phyloP scores from a whole-genome alignment of 768 basidiomycete genomes.

The Gymnopilus dilepis region DNA sequence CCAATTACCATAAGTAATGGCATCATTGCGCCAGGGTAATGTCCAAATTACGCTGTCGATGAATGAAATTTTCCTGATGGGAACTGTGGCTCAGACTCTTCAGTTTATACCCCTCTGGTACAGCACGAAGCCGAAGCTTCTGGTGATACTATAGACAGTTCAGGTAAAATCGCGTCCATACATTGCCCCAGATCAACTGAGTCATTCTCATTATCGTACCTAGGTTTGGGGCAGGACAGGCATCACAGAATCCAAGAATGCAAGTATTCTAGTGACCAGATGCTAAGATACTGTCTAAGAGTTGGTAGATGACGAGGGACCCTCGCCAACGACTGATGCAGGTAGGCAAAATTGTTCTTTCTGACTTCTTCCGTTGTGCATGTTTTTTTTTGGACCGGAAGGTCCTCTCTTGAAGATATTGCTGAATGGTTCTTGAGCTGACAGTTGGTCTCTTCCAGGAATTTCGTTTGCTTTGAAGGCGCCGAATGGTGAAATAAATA shows the following conservation, averaged over 20 bases:
- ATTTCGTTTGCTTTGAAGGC: not conserved
- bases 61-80: too few relatives aligned
- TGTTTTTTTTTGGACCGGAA: too few relatives aligned
- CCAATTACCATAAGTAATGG: too few relatives aligned
- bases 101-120: conserved; percentile 16
- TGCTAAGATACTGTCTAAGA: not conserved
- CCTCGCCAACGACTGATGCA: not conserved
- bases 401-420: too few relatives aligned
- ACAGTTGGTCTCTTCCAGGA: not conserved
- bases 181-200: too few relatives aligned
- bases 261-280: not conserved
- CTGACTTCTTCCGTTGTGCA: too few relatives aligned
- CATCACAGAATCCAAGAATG: not conserved
- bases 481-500: not conserved
- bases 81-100: too few relatives aligned
- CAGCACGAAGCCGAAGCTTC: conserved; percentile 15
- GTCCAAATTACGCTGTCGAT: too few relatives aligned
- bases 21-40: too few relatives aligned
- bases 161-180: too few relatives aligned
- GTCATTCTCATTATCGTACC: not conserved
- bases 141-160: conserved; percentile 7
- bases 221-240: not conserved
- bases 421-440: too few relatives aligned
- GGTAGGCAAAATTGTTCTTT: too few relatives aligned
- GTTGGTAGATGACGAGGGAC: not conserved